Base-by-base conservation (phyloP, 2,329 filamentous ascomycete genomes). In the Xylariaceae sp. region DNA sequence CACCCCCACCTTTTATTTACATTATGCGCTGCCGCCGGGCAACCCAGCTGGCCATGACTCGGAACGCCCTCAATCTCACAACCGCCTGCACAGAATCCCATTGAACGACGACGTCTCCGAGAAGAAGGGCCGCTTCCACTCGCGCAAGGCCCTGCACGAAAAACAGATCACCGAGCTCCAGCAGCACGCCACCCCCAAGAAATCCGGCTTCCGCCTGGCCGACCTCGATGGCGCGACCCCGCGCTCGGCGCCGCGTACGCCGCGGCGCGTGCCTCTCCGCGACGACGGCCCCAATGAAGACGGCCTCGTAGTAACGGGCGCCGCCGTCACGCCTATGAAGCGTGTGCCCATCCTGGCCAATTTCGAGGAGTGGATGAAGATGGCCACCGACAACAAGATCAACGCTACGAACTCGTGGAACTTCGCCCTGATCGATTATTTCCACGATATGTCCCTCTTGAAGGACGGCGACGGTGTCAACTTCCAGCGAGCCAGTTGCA, bases 321-420 rank as follows among this genome's bases (percentile, higher is more conserved):
- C 81, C 64, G 90, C 88, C 44, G 88, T 96, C 56, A 97, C 94
- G 61, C 94, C 93, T 56, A 93, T 96, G 88, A 96, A 96, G 81
- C 89, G 92, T 62, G 90, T 96, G 34, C 94, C 94, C 1, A 89
- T 99, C 68, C 80, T 99, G 57, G 94, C 94, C 70, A 99, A 99
- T 76, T 99, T 97, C 69, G 94, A 99, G 74, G 94, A 99, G 73
- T 97, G 93, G 94, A 97, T 99, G 92, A 99, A 97, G 81, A 96
- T 99, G 92, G 94, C 94, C 1, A 97, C 94, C 13, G 94, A 99
- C 78, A 99, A 99, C 78, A 94, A 94, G 76, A 99, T 99, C 80
- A 99, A 97, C 73, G 93, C 94, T 53, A 86, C 88, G 61, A 99
- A 99, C 75, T 97, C 92, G 35, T 99, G 94, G 94, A 97, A 97